Evolutionary conservation across 2,329 filamentous ascomycete species (phyloP), one percentile per base, ranked within the genome.

Genomic region (Trichoderma pleuroti): DNA sequence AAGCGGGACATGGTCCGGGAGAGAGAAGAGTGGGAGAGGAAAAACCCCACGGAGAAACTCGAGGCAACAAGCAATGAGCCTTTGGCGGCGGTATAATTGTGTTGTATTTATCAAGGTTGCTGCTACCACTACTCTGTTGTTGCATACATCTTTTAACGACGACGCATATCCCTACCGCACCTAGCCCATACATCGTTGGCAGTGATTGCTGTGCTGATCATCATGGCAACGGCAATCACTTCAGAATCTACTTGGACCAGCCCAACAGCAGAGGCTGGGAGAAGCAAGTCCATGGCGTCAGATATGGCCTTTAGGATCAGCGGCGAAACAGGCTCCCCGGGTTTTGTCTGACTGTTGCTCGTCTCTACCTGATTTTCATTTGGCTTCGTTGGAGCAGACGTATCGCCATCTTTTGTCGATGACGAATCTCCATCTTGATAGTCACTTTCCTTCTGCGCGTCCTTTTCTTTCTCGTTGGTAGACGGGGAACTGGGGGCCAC

Each of bases 211-310:
- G 67, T 70, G 32, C 67, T 70, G 24, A 71, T 67, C 28, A 71
- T 56, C 85, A 90, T 91, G 10, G 85, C 84, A 14, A 85, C 69
- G 1, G 87, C 89, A 1, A 92, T 85, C 1, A 84, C 80, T 3
- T 86, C 83, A 0, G 84, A 79, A 11, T 84, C 81, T 1, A 85
- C 81, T 0, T 82, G 78, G 30, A 90, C 79, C 90, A 90, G 92
- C 0, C 89, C 89, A 16, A 92, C 79, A 1, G 86, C 81, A 7
- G 82, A 81, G 0, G 87, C 87, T 0, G 92, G 91, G 36, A 92
- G 82, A 5, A 89, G 76, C 60, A 92, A 77, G 77, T 93, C 91
- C 64, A 91, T 83, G 8, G 80, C 74, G 75, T 92, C 88, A 1
- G 88, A 84, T 1, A 88, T 72, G 7, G 91, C 77, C 63, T 83